Base-by-base conservation (phyloP, 1,139 yeast genomes). In the Williopsis jadinii region DNA sequence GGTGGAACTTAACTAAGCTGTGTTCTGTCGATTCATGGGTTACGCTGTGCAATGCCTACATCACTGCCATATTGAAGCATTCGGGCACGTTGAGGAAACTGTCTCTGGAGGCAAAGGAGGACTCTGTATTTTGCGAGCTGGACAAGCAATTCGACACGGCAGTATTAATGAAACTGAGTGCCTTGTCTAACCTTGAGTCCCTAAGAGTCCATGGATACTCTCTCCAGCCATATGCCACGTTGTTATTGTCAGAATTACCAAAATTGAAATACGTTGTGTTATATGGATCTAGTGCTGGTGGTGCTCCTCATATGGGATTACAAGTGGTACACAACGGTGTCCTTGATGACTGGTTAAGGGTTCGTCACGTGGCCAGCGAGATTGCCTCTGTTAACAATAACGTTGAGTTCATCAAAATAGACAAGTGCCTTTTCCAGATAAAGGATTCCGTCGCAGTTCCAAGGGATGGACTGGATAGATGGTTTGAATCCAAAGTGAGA, bases 271-370 rank as follows among this genome's bases (percentile, higher is more conserved):
- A 55, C 35, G 53, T 77, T n/a, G 75, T 73, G 53, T 56, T 77
- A 2, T 67, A 71, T 45, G 82, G 81, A 0, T 56, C 67, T 15
- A 67, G 68, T 24, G 71, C 80, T 0, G 77, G 78, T 3, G 80
- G 79, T 1, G 64, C 72, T 0, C 76, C 76, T 6, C 77, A 75
- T 53, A 65, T 76, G 62, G 83, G 81, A 0, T 55, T 73, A 26
- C 79, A 75, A 12, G 73, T 70, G 61, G 62, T 66, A 4, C 76
- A 75, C 52, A 79, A 79, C 4, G 74, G 75, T 3, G 63, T 77
- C 3, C 69, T 68, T 49, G 82, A 77, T 53, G 74, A 72, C 43
- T 77, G 83, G 82, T 65, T 67, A 46, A 67, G 75, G 43, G 76
- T 76, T 1, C 79, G 75, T 48, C 79, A 75, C 50, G 71, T 75